Evolutionary conservation across 495 filamentous ascomycete species (phyloP).

Genomic region (Glarea lozoyensis): DNA sequence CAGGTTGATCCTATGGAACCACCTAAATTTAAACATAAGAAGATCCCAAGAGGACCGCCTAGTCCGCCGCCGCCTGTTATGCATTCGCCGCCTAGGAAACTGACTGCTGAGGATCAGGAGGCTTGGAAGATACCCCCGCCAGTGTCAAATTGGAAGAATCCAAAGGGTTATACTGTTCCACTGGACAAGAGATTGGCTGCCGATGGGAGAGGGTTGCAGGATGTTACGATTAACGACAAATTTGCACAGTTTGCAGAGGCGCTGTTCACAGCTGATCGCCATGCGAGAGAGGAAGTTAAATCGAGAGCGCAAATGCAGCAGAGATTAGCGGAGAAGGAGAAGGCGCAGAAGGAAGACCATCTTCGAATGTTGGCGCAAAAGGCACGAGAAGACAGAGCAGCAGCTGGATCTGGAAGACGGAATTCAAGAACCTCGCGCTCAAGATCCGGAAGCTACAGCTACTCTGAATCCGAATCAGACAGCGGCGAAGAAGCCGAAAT

Average conservation of each 20-base stretch:
- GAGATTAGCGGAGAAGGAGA: conserved; percentile 93
- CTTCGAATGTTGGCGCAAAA: conserved; percentile 84
- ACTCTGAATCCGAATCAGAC: conserved; percentile 50
- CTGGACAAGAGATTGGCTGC: conserved; percentile 96
- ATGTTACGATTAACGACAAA: conserved; percentile 97
- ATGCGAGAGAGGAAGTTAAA: conserved; percentile 91
- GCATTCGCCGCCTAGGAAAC: conserved; percentile 89
- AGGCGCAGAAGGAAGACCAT: conserved; percentile 85
- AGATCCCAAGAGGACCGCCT: conserved; percentile 91
- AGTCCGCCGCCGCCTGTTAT: conserved; percentile 89
- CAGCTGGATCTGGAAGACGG: conserved; percentile 41
- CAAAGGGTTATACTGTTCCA: conserved; percentile 95
- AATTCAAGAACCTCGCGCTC: conserved; percentile 29
- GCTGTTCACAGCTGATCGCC: conserved; percentile 85
- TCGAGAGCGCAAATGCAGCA: conserved; percentile 94
- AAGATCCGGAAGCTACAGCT: conserved; percentile 42
- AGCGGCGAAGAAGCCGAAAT: conserved; percentile 67
- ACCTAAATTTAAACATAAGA: conserved; percentile 97
- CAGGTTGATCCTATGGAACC: conserved; percentile 97
- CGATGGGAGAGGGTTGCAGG: conserved; percentile 84
- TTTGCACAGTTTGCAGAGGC: conserved; percentile 96
- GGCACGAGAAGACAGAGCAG: conserved; percentile 71
- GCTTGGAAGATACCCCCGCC: conserved; percentile 93
- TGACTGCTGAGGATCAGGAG: conserved; percentile 96
- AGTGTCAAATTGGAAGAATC: conserved; percentile 98